Evolutionary conservation across 176 grass and related monocot genomes (phyloP), one percentile per base, ranked within the genome.

Genomic region (Coix lacrymajobi): DNA sequence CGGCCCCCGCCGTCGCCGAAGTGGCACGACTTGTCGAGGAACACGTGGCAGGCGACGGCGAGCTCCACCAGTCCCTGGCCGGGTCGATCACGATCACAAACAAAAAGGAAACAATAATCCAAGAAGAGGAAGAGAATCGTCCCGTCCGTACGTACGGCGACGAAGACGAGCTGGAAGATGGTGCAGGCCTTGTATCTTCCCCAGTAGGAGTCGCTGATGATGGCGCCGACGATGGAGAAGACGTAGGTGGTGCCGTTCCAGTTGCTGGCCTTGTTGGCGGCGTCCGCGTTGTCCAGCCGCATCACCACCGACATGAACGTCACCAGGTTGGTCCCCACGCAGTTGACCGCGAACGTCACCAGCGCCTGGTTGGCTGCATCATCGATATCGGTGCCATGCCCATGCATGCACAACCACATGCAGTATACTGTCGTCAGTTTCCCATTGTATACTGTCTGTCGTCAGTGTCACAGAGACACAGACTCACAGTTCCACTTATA

Each of bases 181-280:
- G 80, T 52, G 65, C 90, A 88, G 6, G 93, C 89, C 87, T 88
- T 92, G 88, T 92, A 95, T 87, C 93, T 66, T 25, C 90, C 93
- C 87, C 93, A 95, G 70, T 86, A 92, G 69, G 90, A 90, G 62
- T 95, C 93, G 57, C 90, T 92, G 66, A 95, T 44, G 79, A 92
- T 72, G 24, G 93, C 93, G 0, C 90, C 93, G 29, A 92, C 5
- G 51, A 95, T 87, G 41, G 93, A 90, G 88, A 95, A 95, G 44
- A 95, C 69, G 76, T 95, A 92, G 61, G 83, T 86, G 31, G 93
- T 86, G 72, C 93, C 90, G 24, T 36, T 36, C 93, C 93, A 95
- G 66, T 88, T 90, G 87, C 68, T 82, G 13, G 92, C 85, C 8
- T 66, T 71, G 65, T 92, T 95, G 34, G 90, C 93, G 1, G 90